Evolutionary conservation across 2,329 filamentous ascomycete genomes (phyloP).

Genomic region (Pseudogymnoascus sp.): DNA sequence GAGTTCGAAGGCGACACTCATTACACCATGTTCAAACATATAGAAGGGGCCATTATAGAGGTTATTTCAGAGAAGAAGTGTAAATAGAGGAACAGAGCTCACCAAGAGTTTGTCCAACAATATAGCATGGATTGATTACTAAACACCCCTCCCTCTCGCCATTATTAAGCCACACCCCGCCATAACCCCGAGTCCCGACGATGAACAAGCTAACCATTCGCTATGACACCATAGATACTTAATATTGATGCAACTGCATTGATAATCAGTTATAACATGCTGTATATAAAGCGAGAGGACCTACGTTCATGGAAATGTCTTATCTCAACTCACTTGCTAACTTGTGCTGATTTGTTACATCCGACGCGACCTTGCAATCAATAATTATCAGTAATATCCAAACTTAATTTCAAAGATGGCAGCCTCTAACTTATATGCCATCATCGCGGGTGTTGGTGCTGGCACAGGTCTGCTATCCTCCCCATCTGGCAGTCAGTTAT

Average conservation of each 20-base stretch:
- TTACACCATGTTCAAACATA: not conserved
- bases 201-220: not conserved
- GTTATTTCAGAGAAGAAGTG: not conserved
- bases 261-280: not conserved
- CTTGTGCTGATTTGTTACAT: not conserved
- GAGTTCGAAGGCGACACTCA: not conserved
- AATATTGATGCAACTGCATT: slow-evolving; percentile 3
- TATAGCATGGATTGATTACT: not conserved
- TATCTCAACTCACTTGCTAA: not conserved
- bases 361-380: not conserved
- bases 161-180: not conserved
- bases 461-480: slow-evolving; percentile 44
- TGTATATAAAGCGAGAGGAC: not conserved
- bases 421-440: slow-evolving; percentile 49
- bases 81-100: not conserved
- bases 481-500: not conserved
- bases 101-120: not conserved
- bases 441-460: slow-evolving; percentile 66
- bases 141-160: not conserved
- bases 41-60: not conserved
- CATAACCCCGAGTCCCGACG: not conserved
- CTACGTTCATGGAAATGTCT: not conserved
- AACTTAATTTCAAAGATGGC: slow-evolving; percentile 13
- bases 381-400: not conserved
- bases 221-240: slow-evolving; percentile 6